phyloP scores from a whole-genome alignment of 306 rosid species.

The Myrica gale region DNA sequence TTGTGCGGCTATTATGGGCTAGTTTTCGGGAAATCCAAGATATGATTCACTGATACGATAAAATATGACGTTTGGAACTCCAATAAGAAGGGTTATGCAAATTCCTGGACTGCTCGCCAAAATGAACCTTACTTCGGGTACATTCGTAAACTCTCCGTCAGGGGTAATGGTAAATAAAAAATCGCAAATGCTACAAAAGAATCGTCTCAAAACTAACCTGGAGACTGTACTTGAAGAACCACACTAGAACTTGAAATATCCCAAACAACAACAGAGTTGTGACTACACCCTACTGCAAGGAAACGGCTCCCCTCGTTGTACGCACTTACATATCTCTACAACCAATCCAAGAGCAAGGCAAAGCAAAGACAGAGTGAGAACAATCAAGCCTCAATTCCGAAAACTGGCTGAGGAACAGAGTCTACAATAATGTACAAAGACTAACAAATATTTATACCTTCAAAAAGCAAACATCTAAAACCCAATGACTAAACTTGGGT shows the following conservation, averaged over 20 bases:
- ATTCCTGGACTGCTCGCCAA: not conserved
- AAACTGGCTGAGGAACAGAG: not conserved
- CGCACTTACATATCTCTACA: conserved; percentile 40
- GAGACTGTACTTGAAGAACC: conserved; percentile 68
- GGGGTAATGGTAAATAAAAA: too few species aligned
- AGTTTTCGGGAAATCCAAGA: not conserved
- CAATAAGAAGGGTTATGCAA: not conserved
- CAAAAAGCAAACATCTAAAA: conserved; percentile 80
- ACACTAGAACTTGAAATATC: conserved; percentile 48
- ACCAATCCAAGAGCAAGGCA: conserved; percentile 23
- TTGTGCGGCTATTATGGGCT: not conserved
- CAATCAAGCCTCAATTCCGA: conserved; percentile 12
- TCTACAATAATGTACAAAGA: not conserved
- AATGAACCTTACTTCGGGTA: not conserved
- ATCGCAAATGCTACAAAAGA: not conserved
- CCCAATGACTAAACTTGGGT: conserved; percentile 78
- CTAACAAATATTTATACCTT: conserved; percentile 39
- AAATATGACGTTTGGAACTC: not conserved
- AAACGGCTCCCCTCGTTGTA: conserved; percentile 37
- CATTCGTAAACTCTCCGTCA: too few species aligned
- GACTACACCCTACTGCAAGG: conserved; percentile 77
- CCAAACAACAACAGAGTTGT: conserved; percentile 86
- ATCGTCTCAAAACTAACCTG: conserved; percentile 58
- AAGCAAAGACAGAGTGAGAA: conserved; percentile 10
- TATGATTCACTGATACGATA: not conserved